These are phyloP conservation scores for Blastobotrys buckinghamii DNA, from an alignment of 1,139 yeast genomes.

Conservation along the genomic window DNA sequence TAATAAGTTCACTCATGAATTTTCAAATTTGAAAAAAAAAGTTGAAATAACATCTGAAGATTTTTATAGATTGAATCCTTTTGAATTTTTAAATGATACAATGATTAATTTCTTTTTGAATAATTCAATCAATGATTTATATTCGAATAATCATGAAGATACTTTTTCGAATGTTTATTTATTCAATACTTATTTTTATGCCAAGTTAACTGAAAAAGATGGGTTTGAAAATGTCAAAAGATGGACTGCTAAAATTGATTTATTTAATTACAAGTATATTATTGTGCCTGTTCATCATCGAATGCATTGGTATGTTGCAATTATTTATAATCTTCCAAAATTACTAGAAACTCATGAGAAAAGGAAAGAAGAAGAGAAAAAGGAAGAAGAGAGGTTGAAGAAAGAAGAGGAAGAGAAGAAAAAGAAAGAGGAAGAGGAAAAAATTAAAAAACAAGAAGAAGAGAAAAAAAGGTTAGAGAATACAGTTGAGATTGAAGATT, in stretches of 20 bases:
- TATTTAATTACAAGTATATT: slow-evolving; percentile 55
- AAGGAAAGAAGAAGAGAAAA: not conserved
- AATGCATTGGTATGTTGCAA: slow-evolving; percentile 80
- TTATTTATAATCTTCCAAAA: slow-evolving; percentile 27
- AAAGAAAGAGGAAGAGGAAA: not conserved
- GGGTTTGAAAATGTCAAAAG: slow-evolving; percentile 62
- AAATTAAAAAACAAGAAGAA: not conserved
- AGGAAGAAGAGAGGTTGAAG: not conserved
- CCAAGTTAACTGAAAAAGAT: slow-evolving; percentile 44
- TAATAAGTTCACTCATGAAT: slow-evolving; percentile 20
- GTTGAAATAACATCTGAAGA: slow-evolving; percentile 30
- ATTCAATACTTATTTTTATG: slow-evolving; percentile 80
- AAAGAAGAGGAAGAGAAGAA: not conserved
- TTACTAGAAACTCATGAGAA: slow-evolving; percentile 14
- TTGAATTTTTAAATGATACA: slow-evolving; percentile 39
- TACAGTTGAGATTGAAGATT: not conserved
- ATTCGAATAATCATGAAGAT: not conserved
- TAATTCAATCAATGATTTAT: slow-evolving; percentile 12
- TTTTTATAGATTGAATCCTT: slow-evolving; percentile 32
- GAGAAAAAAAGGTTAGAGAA: not conserved
- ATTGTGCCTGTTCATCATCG: slow-evolving; percentile 74
- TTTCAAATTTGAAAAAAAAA: slow-evolving; percentile 26
- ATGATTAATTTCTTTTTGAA: slow-evolving; percentile 37
- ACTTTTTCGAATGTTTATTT: slow-evolving; percentile 48
- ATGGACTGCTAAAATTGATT: slow-evolving; percentile 72